Base-by-base conservation (phyloP, 2,329 filamentous ascomycete species). In the Aspergillus sp. region DNA sequence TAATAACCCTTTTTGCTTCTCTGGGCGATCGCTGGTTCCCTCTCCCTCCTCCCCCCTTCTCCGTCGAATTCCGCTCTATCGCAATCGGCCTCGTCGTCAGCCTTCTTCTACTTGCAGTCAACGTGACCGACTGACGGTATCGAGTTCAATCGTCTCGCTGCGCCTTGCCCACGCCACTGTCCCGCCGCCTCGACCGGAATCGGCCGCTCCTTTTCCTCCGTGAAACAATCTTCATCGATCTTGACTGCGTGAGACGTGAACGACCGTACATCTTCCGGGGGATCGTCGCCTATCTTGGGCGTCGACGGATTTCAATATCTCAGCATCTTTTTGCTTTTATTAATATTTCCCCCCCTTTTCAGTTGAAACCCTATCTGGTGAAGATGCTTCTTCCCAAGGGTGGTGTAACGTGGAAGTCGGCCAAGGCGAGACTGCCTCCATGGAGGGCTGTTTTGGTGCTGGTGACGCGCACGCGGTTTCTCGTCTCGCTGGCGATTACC, bases 331-430 rank as follows among this genome's bases (percentile, higher is more conserved):
- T 14, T 26, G 8, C 14, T 45, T 13, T 13, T 16, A 8, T 32
- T 20, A 51, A n/a, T 7, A 26, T 44, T 33, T 42, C 20, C 26
- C 26, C 26, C 26, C 14, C 33, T 44, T 40, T 52, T 45, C 45
- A 35, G 42, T 30, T 46, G 40, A 33, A 46, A 44, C 32, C 36
- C 26, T 42, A 14, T 49, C 42, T 45, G 49, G 48, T 45, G 67
- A 78, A 61, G 57, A 96, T 96, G 92, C 84, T 96, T 77, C 84
- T 95, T 64, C 89, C 90, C 60, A 95, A 95, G 76, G 89, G 88
- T 72, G 89, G 90, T 70, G 82, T 93, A 67, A 91, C 85, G 72
- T 97, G 93, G 92, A 96, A 95, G 80, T 88, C 89, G 60, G 88
- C 92, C 61, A 89, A 84, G 76, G 81, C 88, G 65, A 83, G 84